phyloP scores from a whole-genome alignment of 371 early-diverging fungal genomes.

The Mortierella sp. region DNA sequence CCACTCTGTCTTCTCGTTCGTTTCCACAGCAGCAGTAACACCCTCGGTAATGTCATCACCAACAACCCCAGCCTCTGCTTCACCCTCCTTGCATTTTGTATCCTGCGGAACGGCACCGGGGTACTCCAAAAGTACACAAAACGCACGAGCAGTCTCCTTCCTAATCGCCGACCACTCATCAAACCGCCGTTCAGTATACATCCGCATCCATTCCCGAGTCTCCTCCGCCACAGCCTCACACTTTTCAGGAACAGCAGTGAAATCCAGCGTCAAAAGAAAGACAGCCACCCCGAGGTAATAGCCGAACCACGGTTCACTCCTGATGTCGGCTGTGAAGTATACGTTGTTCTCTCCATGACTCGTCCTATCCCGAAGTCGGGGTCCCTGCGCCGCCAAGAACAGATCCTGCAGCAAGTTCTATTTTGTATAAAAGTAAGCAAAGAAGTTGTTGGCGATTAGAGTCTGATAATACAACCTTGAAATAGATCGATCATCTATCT shows the following conservation, averaged over 20 bases:
- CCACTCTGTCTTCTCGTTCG: neutral
- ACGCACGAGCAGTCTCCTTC: constrained; percentile 24
- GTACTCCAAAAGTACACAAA: constrained; percentile 8
- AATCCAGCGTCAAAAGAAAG: constrained; percentile 18
- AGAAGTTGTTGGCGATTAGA: too few species aligned
- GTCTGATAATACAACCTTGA: too few species aligned
- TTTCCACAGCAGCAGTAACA: too few species aligned
- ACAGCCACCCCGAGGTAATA: constrained; percentile 29
- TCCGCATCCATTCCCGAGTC: neutral
- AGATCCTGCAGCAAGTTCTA: constrained; percentile 45
- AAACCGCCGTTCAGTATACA: constrained; percentile 28
- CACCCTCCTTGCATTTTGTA: neutral
- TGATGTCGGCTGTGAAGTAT: constrained; percentile 29
- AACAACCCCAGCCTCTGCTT: neutral
- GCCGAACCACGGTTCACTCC: constrained; percentile 28
- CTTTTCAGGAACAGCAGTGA: neutral
- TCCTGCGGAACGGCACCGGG: neutral
- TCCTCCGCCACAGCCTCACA: neutral
- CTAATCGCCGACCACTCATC: constrained; percentile 27
- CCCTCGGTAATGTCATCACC: neutral
- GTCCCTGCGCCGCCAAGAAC: constrained; percentile 35
- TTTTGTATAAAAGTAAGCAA: neutral
- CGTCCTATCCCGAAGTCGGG: constrained; percentile 50
- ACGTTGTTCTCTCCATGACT: constrained; percentile 54
- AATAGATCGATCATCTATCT: too few species aligned